phyloP scores from a whole-genome alignment of 176 grass and related monocot species.

The Pharus latifolius region DNA sequence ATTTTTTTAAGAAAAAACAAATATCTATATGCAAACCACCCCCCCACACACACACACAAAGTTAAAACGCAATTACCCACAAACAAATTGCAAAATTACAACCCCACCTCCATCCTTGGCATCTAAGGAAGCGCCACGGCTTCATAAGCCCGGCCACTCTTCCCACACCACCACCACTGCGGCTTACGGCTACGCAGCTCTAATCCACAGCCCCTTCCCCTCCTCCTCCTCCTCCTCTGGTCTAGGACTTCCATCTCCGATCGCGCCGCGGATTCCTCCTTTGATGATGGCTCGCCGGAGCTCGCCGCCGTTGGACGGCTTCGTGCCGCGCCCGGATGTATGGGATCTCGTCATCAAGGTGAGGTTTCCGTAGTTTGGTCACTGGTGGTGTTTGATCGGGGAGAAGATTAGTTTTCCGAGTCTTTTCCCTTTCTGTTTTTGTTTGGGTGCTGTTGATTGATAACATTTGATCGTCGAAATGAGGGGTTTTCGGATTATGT shows the following conservation, averaged over 20 bases:
- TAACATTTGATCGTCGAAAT: background rate
- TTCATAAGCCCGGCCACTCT: background rate
- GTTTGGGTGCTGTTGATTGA: no score
- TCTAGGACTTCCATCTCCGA: background rate
- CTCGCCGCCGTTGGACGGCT: background rate
- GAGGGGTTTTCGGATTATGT: background rate
- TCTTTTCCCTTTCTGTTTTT: background rate
- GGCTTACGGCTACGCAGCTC: conserved; percentile 25
- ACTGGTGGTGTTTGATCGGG: background rate
- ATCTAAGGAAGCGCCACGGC: background rate
- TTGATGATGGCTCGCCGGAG: background rate
- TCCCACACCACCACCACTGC: background rate
- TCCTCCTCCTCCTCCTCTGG: background rate
- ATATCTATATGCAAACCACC: no score
- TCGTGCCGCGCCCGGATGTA: background rate
- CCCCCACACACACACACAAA: no score
- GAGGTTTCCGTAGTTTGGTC: background rate
- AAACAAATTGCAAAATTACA: background rate
- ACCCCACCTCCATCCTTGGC: no score
- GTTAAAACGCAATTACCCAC: background rate
- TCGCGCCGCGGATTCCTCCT: background rate
- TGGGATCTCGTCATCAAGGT: conserved; percentile 64
- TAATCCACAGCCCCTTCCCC: no score
- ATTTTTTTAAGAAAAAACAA: no score
- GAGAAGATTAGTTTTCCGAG: background rate